Evolutionary conservation across 2,329 filamentous ascomycete species (phyloP).

Genomic region (Fusarium nematophilum): DNA sequence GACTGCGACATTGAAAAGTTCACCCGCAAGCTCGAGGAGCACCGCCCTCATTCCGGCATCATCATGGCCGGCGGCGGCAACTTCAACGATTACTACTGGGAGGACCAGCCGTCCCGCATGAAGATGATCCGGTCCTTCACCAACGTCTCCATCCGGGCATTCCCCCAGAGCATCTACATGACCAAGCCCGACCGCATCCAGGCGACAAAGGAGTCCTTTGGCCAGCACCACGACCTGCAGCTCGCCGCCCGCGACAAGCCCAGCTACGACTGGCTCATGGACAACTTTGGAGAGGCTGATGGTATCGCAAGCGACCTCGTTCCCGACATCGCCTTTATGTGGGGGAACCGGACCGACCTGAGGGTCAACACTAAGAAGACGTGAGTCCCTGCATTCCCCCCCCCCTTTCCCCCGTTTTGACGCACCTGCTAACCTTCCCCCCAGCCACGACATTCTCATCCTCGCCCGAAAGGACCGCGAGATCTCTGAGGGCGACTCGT

Average conservation of each 20-base stretch:
- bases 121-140: conserved; percentile 43
- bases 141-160: conserved; percentile 39
- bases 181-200: conserved; percentile 37
- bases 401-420: neutral
- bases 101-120: conserved; percentile 45
- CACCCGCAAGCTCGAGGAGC: conserved; percentile 36
- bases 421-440: conserved; percentile 15
- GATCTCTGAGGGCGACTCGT: conserved; percentile 38
- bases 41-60: conserved; percentile 43
- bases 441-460: conserved; percentile 41
- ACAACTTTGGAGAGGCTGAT: conserved; percentile 29
- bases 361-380: conserved; percentile 42
- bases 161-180: conserved; percentile 43
- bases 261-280: conserved; percentile 43
- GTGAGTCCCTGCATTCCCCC: conserved; percentile 24
- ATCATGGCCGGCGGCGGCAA: conserved; percentile 45
- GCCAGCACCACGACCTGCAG: conserved; percentile 39
- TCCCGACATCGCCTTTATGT: conserved; percentile 45
- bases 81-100: conserved; percentile 46
- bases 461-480: conserved; percentile 42
- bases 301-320: conserved; percentile 41
- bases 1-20: conserved; percentile 40
- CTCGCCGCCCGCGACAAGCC: conserved; percentile 42
- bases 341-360: conserved; percentile 43
- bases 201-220: conserved; percentile 32